Evolutionary conservation across 106 monocot genomes (phyloP).

Genomic region (Dendrobium officinale): DNA sequence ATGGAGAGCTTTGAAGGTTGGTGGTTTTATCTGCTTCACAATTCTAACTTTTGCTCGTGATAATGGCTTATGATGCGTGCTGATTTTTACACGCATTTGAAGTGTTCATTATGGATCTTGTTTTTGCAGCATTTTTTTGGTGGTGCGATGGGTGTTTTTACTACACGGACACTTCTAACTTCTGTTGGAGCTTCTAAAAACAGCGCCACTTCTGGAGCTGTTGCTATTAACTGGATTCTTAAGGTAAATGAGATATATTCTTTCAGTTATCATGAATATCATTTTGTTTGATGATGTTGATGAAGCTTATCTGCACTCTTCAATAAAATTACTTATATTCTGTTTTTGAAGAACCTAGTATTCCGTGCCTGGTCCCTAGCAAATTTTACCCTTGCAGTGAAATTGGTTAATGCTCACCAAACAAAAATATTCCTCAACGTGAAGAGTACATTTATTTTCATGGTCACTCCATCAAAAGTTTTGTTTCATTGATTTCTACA

Average conservation of each 20-base stretch:
- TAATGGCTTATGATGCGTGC: neutral
- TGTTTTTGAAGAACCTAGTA: neutral
- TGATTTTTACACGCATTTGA: neutral
- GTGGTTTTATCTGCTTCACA: neutral
- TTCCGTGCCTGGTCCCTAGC: neutral
- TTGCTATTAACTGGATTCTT: conserved; percentile 99
- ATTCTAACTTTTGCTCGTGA: neutral
- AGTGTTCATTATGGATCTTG: neutral
- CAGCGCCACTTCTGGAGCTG: conserved; percentile 71
- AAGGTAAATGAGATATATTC: conserved; percentile 43
- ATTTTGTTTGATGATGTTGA: neutral
- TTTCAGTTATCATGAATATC: neutral
- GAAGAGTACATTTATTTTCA: neutral
- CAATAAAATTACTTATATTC: neutral
- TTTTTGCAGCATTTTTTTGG: conserved; percentile 91
- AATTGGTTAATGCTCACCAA: no score
- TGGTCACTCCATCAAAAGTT: neutral
- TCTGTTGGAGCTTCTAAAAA: conserved; percentile 91
- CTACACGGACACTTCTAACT: conserved; percentile 70
- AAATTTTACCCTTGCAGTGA: neutral
- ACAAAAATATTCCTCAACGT: neutral
- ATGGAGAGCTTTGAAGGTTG: conserved; percentile 98
- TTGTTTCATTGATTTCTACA: conserved; percentile 2
- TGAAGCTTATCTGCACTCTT: neutral
- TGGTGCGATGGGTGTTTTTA: conserved; percentile 98